phyloP scores from a whole-genome alignment of 768 basidiomycete species.

The Lactifluus hygrophoroides region DNA sequence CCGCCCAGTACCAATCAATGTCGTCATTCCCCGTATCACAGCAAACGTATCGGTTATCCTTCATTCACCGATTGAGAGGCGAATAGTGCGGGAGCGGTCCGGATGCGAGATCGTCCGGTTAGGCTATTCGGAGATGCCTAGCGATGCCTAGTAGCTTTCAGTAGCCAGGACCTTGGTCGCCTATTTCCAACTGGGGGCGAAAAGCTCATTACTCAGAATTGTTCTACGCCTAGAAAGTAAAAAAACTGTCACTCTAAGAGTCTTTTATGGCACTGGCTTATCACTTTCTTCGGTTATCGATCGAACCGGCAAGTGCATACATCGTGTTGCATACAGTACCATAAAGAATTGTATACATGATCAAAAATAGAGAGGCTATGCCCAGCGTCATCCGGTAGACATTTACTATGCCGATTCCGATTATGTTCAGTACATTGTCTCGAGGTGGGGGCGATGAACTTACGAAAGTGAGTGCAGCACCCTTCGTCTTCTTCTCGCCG shows the following conservation, averaged over 20 bases:
- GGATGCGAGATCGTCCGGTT: constrained; percentile 8
- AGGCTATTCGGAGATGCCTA: constrained; percentile 1
- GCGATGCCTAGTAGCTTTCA: background rate
- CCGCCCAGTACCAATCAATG: background rate
- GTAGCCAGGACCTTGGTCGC: background rate
- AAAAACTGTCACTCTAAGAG: background rate
- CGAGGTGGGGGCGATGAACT: constrained; percentile 31
- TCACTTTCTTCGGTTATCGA: background rate
- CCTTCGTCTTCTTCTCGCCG: constrained; percentile 99
- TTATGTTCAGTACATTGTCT: background rate
- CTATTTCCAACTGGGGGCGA: background rate
- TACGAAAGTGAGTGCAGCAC: constrained; percentile 91
- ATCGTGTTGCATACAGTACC: constrained; percentile 13
- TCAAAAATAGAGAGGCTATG: constrained; percentile 1
- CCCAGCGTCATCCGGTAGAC: background rate
- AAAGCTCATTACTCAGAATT: background rate
- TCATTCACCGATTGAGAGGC: background rate
- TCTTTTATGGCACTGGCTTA: background rate
- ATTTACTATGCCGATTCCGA: constrained; percentile 8
- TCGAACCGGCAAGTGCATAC: constrained; percentile 7
- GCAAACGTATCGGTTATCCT: background rate
- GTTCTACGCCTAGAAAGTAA: background rate
- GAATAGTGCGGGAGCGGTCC: constrained; percentile 4
- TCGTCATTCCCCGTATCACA: background rate
- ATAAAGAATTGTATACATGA: constrained; percentile 14